Conservation (phyloP, 1,284 basidiomycete species). For the Tylopilus orsonianus region DNA sequence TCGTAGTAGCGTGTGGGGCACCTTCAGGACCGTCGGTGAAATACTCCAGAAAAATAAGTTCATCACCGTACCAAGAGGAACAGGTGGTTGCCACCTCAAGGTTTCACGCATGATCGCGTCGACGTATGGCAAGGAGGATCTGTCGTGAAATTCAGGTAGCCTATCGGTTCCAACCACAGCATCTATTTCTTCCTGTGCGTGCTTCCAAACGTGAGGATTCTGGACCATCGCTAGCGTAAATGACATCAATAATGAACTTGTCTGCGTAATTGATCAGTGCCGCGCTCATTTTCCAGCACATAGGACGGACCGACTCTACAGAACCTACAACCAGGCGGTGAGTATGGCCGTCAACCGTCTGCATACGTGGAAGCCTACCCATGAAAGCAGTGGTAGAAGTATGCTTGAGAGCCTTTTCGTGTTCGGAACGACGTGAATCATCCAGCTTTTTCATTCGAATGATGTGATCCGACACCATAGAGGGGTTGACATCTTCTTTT, state of each 20-base stretch:
- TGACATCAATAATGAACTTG: constrained; percentile 12
- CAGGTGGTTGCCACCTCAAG: constrained; percentile 28
- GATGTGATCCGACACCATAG: constrained; percentile 27
- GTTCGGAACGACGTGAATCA: constrained; percentile 8
- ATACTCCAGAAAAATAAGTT: too few species aligned
- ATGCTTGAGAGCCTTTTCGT: constrained; percentile 23
- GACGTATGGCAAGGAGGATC: constrained; percentile 38
- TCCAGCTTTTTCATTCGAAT: constrained; percentile 19
- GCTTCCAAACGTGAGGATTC: constrained; percentile 32
- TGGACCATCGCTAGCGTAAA: constrained; percentile 40
- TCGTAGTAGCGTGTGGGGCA: constrained; percentile 15
- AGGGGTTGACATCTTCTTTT: constrained; percentile 5
- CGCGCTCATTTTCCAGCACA: neutral
- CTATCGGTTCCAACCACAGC: constrained; percentile 36
- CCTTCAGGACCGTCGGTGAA: constrained; percentile 9
- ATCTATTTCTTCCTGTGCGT: constrained; percentile 43
- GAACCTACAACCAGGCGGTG: constrained; percentile 9
- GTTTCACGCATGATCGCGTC: constrained; percentile 41
- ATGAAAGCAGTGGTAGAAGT: constrained; percentile 20
- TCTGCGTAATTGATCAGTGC: constrained; percentile 11
- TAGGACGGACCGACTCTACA: constrained; percentile 23
- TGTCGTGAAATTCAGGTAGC: constrained; percentile 42
- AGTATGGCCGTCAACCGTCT: neutral
- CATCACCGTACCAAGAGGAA: constrained; percentile 23
- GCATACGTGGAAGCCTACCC: constrained; percentile 11